phyloP scores from a whole-genome alignment of 1,139 yeast species.

The Blastobotrys niveus region DNA sequence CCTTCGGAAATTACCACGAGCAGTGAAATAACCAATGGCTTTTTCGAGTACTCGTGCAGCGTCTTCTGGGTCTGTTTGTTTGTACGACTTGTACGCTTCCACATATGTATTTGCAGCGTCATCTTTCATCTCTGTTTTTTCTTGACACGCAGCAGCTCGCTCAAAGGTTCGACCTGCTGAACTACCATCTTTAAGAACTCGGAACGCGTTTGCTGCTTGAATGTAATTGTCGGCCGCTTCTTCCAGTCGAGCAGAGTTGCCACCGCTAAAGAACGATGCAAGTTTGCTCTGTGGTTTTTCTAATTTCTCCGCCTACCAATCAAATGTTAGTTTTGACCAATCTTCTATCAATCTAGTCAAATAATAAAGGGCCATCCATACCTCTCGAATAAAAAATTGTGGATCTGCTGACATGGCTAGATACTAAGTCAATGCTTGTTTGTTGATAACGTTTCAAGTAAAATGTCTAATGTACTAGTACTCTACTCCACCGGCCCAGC shows the following conservation, averaged over 20 bases:
- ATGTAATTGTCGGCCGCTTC: slow-evolving; percentile 88
- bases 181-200: slow-evolving; percentile 58
- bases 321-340: not conserved
- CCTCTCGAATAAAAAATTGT: slow-evolving; percentile 4
- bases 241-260: slow-evolving; percentile 62
- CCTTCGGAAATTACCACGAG: slow-evolving; percentile 89
- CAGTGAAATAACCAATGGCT: slow-evolving; percentile 79
- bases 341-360: too few species aligned
- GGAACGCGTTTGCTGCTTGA: slow-evolving; percentile 86
- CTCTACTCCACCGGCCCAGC: too few species aligned
- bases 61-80: slow-evolving; percentile 62
- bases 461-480: too few species aligned
- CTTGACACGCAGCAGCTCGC: slow-evolving; percentile 77
- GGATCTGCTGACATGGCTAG: slow-evolving; percentile 6
- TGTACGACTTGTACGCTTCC: slow-evolving; percentile 86
- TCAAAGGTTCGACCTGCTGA: slow-evolving; percentile 79
- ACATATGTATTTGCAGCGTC: slow-evolving; percentile 88
- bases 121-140: slow-evolving; percentile 70
- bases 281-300: slow-evolving; percentile 20
- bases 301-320: slow-evolving; percentile 62
- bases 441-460: too few species aligned
- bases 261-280: slow-evolving; percentile 59
- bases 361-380: not conserved
- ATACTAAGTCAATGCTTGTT: too few species aligned
- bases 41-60: slow-evolving; percentile 72